A percentile compares a stretch with the other conserved stretches of the same genome.
phyloP scores from a whole-genome alignment of 305 asterid genomes.

The Fraxinus latifolia region DNA sequence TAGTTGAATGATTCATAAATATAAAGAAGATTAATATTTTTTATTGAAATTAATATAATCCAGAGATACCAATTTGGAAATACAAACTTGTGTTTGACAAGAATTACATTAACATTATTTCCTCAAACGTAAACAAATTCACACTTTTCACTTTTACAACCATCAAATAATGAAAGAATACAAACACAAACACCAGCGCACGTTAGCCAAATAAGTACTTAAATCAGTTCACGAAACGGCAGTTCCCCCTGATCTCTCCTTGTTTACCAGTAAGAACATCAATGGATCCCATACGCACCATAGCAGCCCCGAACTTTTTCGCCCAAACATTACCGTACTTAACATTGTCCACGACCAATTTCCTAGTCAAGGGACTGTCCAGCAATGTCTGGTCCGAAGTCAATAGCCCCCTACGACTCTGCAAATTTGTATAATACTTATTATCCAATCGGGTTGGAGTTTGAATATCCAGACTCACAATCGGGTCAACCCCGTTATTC shows the following conservation, averaged over 20 bases:
- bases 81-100: too few species aligned
- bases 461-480: slow-evolving; percentile 30
- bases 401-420: slow-evolving; percentile 32
- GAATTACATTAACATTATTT: too few species aligned
- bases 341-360: slow-evolving; percentile 34
- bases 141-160: too few species aligned
- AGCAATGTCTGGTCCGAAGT: slow-evolving; percentile 41
- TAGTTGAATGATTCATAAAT: too few species aligned
- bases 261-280: slow-evolving; percentile 47
- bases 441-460: slow-evolving; percentile 44
- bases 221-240: slow-evolving; percentile 37
- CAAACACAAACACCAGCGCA: too few species aligned
- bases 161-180: too few species aligned
- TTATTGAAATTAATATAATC: too few species aligned
- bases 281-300: slow-evolving; percentile 53
- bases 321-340: slow-evolving; percentile 33
- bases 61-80: too few species aligned
- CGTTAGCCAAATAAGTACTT: too few species aligned
- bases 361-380: slow-evolving; percentile 37
- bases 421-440: slow-evolving; percentile 40
- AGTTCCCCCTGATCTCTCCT: slow-evolving; percentile 57
- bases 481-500: slow-evolving; percentile 27
- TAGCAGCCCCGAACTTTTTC: slow-evolving; percentile 50
- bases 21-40: too few species aligned
- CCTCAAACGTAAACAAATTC: too few species aligned